Percentiles rank a stretch among this genome's conserved stretches.
These are phyloP conservation scores for Crithidia mellificae DNA, from an alignment of 208 protist species.

Conservation along the genomic window DNA sequence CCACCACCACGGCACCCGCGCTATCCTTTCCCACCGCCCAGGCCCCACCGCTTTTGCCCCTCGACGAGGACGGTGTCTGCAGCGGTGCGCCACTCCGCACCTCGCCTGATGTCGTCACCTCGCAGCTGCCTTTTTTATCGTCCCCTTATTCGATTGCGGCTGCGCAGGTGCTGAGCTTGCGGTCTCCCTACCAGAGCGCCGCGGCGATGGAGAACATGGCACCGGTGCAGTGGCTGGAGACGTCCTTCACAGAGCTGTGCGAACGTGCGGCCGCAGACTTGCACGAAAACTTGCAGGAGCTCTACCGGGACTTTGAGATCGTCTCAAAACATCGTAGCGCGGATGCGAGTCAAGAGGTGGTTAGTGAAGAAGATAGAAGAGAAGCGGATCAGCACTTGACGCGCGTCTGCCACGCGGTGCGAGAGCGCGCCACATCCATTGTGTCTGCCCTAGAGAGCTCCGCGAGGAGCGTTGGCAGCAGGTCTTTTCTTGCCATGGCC, in stretches of 20 bases:
- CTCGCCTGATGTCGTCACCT: neutral
- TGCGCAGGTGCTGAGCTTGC: neutral
- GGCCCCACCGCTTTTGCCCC: neutral
- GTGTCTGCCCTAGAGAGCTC: conserved; percentile 20
- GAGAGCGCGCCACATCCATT: conserved; percentile 6
- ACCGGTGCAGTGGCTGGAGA: conserved; percentile 28
- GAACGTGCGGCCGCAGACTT: conserved; percentile 10
- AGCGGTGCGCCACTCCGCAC: neutral
- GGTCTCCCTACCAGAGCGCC: neutral
- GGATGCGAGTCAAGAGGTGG: no score
- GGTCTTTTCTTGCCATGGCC: conserved; percentile 8
- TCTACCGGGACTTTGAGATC: no score
- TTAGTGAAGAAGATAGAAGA: no score
- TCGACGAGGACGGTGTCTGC: no score
- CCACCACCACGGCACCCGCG: conserved; percentile 6
- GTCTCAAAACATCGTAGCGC: no score
- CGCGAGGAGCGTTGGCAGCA: conserved; percentile 8
- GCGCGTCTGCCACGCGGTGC: conserved; percentile 1
- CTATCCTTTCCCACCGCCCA: neutral
- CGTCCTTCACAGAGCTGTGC: conserved; percentile 26
- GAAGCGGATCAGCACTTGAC: neutral
- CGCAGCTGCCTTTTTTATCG: conserved; percentile 14
- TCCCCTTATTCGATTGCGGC: conserved; percentile 20
- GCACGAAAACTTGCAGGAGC: neutral
- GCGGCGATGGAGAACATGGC: neutral